Base-by-base conservation (phyloP, 2,329 filamentous ascomycete species). In the Colletotrichum kahawae region DNA sequence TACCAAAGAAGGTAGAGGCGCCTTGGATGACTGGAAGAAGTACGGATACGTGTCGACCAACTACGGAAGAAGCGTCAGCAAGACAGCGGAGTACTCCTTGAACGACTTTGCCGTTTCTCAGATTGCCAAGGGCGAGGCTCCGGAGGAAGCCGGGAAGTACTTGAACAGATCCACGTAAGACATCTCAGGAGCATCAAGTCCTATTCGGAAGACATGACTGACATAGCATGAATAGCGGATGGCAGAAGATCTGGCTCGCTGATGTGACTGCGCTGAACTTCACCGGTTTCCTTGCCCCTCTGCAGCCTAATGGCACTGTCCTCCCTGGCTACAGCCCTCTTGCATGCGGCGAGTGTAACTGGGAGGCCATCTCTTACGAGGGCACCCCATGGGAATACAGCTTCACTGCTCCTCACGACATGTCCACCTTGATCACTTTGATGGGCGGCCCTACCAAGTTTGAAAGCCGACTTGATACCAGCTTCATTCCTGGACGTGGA, bases 191-290 rank as follows among this genome's bases (percentile, higher is more conserved):
- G 1, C 2, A 13, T 13, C 29, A 3, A 16, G 12, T 10, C 5
- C 4, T 38, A 54, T 1, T 3, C 7, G 0, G 38, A 4, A 12
- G 4, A 6, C 36, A 36, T 31, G 33, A 24, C 60, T 73, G 1
- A 73, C 65, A 14, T 13, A 4, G 5, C 4, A 8, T 14, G 0
- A 48, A 21, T 21, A 75, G 70, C 2, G 90, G 91, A 21, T 93
- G 91, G 91, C 87, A 90, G 27, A 91, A 90, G 66, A 90, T 92
- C 66, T 93, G 90, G 90, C 88, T 90, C 59, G 74, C 85, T 0
- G 81, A 87, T 2, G 87, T 87, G 2, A 83, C 88, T 1, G 86
- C 85, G 2, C 76, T 82, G 1, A 83, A 84, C 54, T 91, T 90
- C 78, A 86, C 84, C 0, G 91, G 91, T 4, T 93, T 92, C 78